Conservation (phyloP, 169 alveolate species). For the Neospora caninum region DNA sequence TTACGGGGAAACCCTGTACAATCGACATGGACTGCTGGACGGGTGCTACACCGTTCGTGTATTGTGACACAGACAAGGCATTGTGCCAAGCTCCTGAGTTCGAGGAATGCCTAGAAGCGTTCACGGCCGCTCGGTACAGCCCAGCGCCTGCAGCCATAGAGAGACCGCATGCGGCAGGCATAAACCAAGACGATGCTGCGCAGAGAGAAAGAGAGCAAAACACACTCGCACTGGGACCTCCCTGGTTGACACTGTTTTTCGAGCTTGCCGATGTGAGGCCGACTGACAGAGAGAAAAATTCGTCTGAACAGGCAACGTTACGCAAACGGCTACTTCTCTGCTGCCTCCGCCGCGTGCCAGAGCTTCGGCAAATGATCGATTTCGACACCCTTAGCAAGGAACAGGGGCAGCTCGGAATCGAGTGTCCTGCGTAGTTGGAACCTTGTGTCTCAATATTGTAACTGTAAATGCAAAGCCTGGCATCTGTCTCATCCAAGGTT, state of each 20-base stretch:
- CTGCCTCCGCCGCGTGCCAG: not conserved
- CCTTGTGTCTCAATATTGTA: too few species aligned
- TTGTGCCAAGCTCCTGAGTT: constrained; percentile 20
- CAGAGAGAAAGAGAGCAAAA: not conserved
- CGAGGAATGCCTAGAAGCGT: not conserved
- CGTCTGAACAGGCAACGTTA: not conserved
- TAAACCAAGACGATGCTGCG: not conserved
- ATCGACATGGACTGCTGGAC: constrained; percentile 2
- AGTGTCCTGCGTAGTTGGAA: not conserved
- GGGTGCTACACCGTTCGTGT: constrained; percentile 16
- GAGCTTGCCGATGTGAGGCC: not conserved
- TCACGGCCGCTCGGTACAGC: not conserved
- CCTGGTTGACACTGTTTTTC: not conserved
- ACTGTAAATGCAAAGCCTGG: too few species aligned
- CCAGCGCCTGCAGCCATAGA: not conserved
- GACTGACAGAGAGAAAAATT: not conserved
- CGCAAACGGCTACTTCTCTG: not conserved
- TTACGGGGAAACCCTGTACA: not conserved
- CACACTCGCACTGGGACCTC: not conserved
- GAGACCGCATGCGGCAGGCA: not conserved
- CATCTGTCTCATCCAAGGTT: too few species aligned
- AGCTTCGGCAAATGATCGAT: not conserved
- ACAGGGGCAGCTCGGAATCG: not conserved
- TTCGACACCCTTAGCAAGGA: not conserved
- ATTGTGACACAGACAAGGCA: not conserved